Percentiles rank a stretch among this genome's conserved stretches.
phyloP scores from a whole-genome alignment of 1,284 basidiomycete genomes.

The Apiotrichum veenhuisii region DNA sequence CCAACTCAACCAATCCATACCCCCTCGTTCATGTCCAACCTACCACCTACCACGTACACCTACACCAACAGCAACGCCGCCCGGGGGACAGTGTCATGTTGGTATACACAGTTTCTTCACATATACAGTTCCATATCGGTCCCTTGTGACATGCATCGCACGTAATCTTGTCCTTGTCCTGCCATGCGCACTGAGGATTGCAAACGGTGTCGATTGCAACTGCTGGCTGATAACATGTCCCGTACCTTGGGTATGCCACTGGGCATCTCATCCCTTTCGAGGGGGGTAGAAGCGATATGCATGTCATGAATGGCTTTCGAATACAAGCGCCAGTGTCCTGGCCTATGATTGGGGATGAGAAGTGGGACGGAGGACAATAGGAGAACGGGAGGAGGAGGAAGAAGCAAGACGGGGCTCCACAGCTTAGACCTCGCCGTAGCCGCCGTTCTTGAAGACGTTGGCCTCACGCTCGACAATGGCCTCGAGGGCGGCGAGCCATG shows the following conservation, averaged over 20 bases:
- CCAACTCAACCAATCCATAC: too few species aligned
- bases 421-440: constrained; percentile 58
- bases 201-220: too few species aligned
- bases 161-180: constrained; percentile 1
- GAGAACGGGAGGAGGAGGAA: background rate
- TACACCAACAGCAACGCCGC: background rate
- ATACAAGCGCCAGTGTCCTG: background rate
- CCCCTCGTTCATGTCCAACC: too few species aligned
- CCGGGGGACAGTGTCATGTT: too few species aligned
- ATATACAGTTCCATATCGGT: too few species aligned
- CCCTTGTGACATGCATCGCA: background rate
- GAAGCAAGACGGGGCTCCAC: too few species aligned
- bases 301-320: constrained; percentile 1
- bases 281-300: background rate
- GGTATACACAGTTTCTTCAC: too few species aligned
- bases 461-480: constrained; percentile 67
- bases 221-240: too few species aligned
- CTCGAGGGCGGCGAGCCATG: constrained; percentile 75
- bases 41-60: too few species aligned
- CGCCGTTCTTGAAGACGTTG: constrained; percentile 66
- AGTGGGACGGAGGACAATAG: background rate
- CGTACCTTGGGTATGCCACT: too few species aligned
- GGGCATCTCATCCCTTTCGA: too few species aligned
- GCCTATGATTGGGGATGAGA: background rate
- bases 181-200: too few species aligned